Evolutionary conservation across 2,329 filamentous ascomycete species (phyloP).

Genomic region (Venturia nashicola): DNA sequence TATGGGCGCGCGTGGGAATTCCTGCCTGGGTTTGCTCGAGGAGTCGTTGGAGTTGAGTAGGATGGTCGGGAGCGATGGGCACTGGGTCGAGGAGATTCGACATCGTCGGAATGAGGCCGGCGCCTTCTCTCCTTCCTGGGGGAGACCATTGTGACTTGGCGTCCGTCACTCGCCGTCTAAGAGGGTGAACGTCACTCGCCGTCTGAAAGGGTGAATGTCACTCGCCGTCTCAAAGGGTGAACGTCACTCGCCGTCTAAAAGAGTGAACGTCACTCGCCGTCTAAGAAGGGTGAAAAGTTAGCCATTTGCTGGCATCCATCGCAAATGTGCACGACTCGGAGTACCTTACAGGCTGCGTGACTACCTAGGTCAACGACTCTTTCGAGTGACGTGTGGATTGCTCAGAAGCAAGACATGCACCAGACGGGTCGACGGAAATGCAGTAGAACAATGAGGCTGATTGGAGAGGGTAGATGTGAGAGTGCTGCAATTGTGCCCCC

Average conservation of each 20-base stretch:
- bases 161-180: no score
- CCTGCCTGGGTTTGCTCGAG: background rate
- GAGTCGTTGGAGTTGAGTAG: conserved; percentile 5
- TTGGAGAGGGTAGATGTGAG: background rate
- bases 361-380: background rate
- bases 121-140: background rate
- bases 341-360: background rate
- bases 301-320: background rate
- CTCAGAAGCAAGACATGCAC: background rate
- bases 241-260: no score
- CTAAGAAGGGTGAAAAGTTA: background rate
- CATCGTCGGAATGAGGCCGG: background rate
- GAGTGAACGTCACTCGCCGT: no score
- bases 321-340: background rate
- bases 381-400: background rate
- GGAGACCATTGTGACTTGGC: background rate
- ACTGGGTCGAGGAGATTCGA: background rate
- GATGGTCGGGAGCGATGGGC: background rate
- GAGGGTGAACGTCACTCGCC: background rate
- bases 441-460: background rate
- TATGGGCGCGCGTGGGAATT: background rate
- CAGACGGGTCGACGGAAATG: background rate
- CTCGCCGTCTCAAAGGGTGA: no score
- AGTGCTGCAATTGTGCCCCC: background rate
- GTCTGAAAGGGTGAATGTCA: no score